Percentiles rank a stretch among this genome's conserved stretches.
Evolutionary conservation across 768 basidiomycete species (phyloP).

Genomic region (Coprinopsis strossmayeri): DNA sequence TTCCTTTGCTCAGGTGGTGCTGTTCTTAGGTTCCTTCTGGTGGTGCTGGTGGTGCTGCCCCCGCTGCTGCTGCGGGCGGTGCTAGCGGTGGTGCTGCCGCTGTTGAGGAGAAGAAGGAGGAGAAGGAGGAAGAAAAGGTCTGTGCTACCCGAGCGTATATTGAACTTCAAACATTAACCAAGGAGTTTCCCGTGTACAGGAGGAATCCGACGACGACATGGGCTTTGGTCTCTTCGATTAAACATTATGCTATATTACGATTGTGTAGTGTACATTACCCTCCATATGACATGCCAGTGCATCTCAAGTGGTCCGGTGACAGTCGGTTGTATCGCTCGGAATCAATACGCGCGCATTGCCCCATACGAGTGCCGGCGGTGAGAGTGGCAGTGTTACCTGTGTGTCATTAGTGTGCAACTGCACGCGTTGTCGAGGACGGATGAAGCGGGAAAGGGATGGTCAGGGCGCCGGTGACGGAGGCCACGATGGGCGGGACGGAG

Average conservation of each 20-base stretch:
- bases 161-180: neutral
- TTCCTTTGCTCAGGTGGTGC: too few species aligned
- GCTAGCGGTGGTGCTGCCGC: conserved; percentile 53
- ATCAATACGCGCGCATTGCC: neutral
- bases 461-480: neutral
- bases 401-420: too few species aligned
- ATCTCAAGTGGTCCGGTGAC: neutral
- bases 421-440: neutral
- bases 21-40: conserved; percentile 77
- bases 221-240: conserved; percentile 99
- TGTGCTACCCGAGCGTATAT: conserved; percentile 24
- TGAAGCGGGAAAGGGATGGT: neutral
- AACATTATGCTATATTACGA: conserved; percentile 14
- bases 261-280: conserved; percentile 6
- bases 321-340: neutral
- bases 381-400: conserved; percentile 3
- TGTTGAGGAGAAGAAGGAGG: conserved; percentile 74
- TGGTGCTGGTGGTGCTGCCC: conserved; percentile 61
- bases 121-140: conserved; percentile 85
- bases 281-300: neutral
- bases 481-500: neutral
- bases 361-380: conserved; percentile 24
- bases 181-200: conserved; percentile 35
- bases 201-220: conserved; percentile 98
- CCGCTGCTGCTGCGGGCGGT: conserved; percentile 45